Percentiles rank a stretch among this genome's conserved stretches.
phyloP scores from a whole-genome alignment of 495 filamentous ascomycete genomes.

The Filosporella fistucella region DNA sequence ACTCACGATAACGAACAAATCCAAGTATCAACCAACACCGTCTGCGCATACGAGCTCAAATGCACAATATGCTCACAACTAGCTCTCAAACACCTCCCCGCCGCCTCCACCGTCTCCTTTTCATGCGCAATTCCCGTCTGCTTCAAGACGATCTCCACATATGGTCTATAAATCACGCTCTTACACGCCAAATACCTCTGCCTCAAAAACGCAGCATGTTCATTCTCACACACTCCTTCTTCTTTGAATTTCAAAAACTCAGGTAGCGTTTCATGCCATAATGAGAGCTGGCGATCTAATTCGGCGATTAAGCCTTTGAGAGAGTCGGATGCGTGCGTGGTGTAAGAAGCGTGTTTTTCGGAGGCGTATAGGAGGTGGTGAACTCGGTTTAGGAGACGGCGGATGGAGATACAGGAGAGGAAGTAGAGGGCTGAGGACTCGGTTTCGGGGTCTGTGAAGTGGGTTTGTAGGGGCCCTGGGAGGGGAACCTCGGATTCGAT shows the following conservation, averaged over 20 bases:
- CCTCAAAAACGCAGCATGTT: constrained; percentile 35
- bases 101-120: constrained; percentile 28
- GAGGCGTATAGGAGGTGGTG: constrained; percentile 29
- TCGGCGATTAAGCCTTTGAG: constrained; percentile 37
- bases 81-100: constrained; percentile 34
- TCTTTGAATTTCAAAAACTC: constrained; percentile 33
- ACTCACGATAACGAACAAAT: constrained; percentile 44
- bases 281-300: constrained; percentile 37
- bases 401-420: constrained; percentile 33
- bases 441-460: constrained; percentile 19
- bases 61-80: constrained; percentile 38
- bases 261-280: constrained; percentile 39
- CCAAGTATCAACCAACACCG: constrained; percentile 43
- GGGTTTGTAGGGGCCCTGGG: constrained; percentile 28
- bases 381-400: constrained; percentile 32
- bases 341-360: constrained; percentile 21
- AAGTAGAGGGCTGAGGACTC: constrained; percentile 29
- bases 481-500: constrained; percentile 39
- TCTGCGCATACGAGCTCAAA: constrained; percentile 33
- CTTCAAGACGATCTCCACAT: constrained; percentile 38
- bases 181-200: constrained; percentile 42
- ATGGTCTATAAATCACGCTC: constrained; percentile 43
- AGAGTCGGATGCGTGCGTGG: constrained; percentile 30
- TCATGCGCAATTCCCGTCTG: constrained; percentile 13
- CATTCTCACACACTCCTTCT: constrained; percentile 21